phyloP scores from a whole-genome alignment of 1,284 basidiomycete species.

The Paramarasmius palmivorus region DNA sequence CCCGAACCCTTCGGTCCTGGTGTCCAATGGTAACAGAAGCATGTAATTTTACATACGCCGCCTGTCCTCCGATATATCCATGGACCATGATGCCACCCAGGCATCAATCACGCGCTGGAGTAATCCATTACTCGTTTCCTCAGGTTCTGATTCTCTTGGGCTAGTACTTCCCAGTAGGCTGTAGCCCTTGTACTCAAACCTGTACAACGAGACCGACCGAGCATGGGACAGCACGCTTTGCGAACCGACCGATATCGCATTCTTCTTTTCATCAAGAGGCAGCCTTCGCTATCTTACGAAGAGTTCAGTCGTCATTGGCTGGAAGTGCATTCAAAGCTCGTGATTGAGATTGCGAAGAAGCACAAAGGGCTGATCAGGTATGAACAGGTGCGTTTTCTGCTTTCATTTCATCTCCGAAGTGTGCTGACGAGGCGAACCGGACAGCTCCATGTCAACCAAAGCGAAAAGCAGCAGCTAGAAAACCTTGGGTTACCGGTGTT shows the following conservation, averaged over 20 bases:
- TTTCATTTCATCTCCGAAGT: no score
- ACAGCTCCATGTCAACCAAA: not conserved
- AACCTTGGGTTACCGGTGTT: not conserved
- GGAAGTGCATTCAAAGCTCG: not conserved
- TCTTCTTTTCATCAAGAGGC: not conserved
- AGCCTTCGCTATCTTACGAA: not conserved
- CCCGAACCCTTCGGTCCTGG: no score
- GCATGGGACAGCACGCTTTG: not conserved
- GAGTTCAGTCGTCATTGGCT: conserved; percentile 5
- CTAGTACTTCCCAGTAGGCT: no score
- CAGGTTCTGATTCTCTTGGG: no score
- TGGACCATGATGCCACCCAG: no score
- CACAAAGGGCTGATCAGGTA: not conserved
- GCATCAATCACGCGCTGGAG: no score
- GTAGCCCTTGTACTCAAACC: no score
- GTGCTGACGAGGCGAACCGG: not conserved
- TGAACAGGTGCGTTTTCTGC: not conserved
- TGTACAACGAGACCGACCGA: no score
- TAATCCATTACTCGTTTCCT: no score
- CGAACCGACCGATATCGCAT: conserved; percentile 1
- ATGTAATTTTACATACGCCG: no score
- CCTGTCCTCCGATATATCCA: no score
- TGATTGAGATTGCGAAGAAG: not conserved
- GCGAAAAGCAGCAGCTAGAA: not conserved
- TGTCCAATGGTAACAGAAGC: no score